Percentiles rank a stretch among this genome's conserved stretches.
These are phyloP conservation scores for Thielaviopsis populi DNA, from an alignment of 2,329 filamentous ascomycete genomes.

Conservation along the genomic window DNA sequence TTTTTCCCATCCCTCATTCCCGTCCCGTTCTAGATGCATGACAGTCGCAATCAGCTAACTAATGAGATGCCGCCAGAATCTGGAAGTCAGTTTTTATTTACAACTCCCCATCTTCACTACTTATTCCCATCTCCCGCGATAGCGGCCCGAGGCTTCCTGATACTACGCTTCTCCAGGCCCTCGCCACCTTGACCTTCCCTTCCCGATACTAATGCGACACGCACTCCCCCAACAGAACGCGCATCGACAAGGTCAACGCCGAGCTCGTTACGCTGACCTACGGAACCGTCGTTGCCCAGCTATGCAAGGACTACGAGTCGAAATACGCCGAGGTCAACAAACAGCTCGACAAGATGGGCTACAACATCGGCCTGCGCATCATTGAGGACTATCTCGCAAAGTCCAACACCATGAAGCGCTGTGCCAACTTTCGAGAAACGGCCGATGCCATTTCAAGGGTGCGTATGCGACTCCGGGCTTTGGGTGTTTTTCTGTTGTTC, in stretches of 20 bases:
- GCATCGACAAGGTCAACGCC: constrained; percentile 94
- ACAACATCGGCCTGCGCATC: constrained; percentile 89
- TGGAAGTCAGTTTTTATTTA: constrained; percentile 81
- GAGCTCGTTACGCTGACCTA: constrained; percentile 96
- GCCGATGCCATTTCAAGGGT: constrained; percentile 94
- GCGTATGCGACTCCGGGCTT: constrained; percentile 17
- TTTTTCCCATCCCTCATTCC: constrained; percentile 18
- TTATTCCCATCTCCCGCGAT: background rate
- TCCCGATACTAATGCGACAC: constrained; percentile 1
- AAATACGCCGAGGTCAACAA: constrained; percentile 95
- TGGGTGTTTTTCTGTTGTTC: background rate
- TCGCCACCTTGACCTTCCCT: background rate
- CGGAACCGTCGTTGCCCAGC: constrained; percentile 88
- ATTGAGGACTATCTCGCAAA: constrained; percentile 98
- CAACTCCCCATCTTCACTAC: background rate
- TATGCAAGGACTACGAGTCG: constrained; percentile 90
- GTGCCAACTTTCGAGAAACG: constrained; percentile 85
- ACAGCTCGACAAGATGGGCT: constrained; percentile 97
- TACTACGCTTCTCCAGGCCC: background rate
- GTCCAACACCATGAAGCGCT: constrained; percentile 75
- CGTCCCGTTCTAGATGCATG: background rate
- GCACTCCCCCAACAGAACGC: constrained; percentile 44
- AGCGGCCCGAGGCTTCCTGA: background rate
- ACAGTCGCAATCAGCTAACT: constrained; percentile 14
- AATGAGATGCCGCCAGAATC: constrained; percentile 41